phyloP scores from a whole-genome alignment of 2,329 filamentous ascomycete genomes.

The Trichoderma koningiopsis region DNA sequence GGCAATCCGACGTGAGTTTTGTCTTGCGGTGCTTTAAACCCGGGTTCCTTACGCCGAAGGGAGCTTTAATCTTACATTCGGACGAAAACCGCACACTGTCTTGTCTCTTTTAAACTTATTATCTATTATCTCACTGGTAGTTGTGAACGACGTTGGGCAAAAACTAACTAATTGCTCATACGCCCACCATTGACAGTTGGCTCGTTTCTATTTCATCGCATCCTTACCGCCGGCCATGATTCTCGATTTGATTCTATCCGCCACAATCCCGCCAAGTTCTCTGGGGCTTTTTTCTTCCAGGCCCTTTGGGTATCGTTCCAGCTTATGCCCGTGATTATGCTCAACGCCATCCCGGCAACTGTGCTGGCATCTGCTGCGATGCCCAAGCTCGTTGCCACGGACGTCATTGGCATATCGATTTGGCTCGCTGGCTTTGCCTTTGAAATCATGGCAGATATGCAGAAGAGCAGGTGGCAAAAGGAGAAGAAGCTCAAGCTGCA shows the following conservation, averaged over 20 bases:
- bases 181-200: constrained; percentile 48
- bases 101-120: neutral
- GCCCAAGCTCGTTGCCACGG: constrained; percentile 52
- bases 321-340: constrained; percentile 63
- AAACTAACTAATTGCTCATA: constrained; percentile 12
- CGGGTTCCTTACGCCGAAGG: neutral
- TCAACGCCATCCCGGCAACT: constrained; percentile 62
- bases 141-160: neutral
- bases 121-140: no score
- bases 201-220: constrained; percentile 63
- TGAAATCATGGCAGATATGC: constrained; percentile 63
- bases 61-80: neutral
- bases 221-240: constrained; percentile 62
- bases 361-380: constrained; percentile 49
- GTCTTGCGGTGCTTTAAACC: neutral
- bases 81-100: neutral
- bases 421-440: constrained; percentile 46
- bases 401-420: constrained; percentile 54
- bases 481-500: constrained; percentile 67
- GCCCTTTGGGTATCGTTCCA: constrained; percentile 70
- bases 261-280: constrained; percentile 40
- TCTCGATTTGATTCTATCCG: constrained; percentile 49
- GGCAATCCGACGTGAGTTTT: constrained; percentile 58
- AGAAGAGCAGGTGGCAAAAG: constrained; percentile 63
- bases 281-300: constrained; percentile 52